A percentile compares a stretch with the other conserved stretches of the same genome.
Evolutionary conservation across 495 filamentous ascomycete species (phyloP).

Genomic region (Schizothecium vesticola): DNA sequence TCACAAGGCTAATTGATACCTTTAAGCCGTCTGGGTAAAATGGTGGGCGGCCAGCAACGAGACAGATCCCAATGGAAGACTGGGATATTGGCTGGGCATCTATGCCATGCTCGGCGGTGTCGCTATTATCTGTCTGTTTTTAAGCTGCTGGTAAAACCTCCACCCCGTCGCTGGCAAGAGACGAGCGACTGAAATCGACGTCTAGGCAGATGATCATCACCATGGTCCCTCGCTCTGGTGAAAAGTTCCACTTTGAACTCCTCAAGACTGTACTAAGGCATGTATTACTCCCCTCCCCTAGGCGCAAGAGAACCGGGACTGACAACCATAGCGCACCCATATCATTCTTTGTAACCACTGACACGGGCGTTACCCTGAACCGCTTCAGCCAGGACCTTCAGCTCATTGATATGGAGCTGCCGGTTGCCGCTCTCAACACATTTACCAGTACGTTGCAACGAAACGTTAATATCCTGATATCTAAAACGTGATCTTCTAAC

Average conservation of each 20-base stretch:
- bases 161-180: not conserved
- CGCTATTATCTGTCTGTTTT: constrained; percentile 19
- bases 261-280: constrained; percentile 24
- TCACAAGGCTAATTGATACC: too few relatives aligned
- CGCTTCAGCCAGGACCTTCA: constrained; percentile 57
- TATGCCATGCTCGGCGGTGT: constrained; percentile 23
- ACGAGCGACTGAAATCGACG: not conserved
- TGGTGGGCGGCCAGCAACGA: constrained; percentile 30
- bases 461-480: not conserved
- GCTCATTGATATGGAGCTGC: constrained; percentile 54
- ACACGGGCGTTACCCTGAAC: constrained; percentile 29
- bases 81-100: constrained; percentile 28
- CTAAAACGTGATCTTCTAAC: not conserved
- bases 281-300: not conserved
- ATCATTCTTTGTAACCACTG: constrained; percentile 28
- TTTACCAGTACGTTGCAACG: constrained; percentile 14
- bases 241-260: constrained; percentile 24
- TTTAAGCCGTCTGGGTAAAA: constrained; percentile 25
- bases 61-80: constrained; percentile 17
- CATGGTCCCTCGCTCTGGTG: constrained; percentile 24
- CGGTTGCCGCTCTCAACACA: constrained; percentile 31
- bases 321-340: constrained; percentile 22
- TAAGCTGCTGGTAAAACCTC: constrained; percentile 23
- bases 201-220: constrained; percentile 28
- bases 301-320: not conserved